phyloP scores from a whole-genome alignment of 2,329 filamentous ascomycete species.

The Bipolaris sorokiniana region DNA sequence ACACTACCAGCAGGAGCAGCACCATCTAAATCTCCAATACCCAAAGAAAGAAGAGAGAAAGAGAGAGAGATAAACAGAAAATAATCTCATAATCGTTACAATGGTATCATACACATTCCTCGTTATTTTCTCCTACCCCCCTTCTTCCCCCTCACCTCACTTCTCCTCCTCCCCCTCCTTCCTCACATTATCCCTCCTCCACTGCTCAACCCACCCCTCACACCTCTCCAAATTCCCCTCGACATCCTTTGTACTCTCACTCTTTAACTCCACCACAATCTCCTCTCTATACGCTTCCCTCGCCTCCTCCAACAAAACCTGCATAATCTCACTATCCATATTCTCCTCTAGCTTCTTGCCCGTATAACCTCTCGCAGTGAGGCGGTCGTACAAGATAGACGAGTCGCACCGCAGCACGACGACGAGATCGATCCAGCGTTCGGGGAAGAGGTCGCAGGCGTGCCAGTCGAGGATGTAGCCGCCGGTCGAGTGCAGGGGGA shows the following conservation, averaged over 20 bases:
- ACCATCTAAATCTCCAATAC: too few species aligned
- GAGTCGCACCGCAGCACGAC: conserved; percentile 87
- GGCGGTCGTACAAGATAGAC: conserved; percentile 79
- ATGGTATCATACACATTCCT: conserved; percentile 7
- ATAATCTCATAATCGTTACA: not conserved
- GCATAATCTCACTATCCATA: conserved; percentile 96
- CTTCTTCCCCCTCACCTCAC: not conserved
- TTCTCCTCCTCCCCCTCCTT: conserved; percentile 22
- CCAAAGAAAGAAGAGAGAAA: not conserved
- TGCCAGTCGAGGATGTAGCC: conserved; percentile 98
- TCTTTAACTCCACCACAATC: conserved; percentile 86
- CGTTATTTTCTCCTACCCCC: not conserved
- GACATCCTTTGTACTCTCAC: conserved; percentile 84
- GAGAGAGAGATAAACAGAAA: not conserved
- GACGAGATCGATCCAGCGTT: conserved; percentile 92
- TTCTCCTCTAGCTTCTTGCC: conserved; percentile 94
- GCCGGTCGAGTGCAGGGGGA: conserved; percentile 68
- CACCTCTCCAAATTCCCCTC: conserved; percentile 87
- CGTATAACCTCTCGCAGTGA: conserved; percentile 78
- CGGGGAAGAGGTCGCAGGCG: conserved; percentile 92
- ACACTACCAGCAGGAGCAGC: too few species aligned
- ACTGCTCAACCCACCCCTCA: conserved; percentile 79
- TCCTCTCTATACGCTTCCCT: conserved; percentile 83
- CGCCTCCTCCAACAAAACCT: conserved; percentile 89
- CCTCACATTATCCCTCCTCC: conserved; percentile 71